Evolutionary conservation across 2,329 filamentous ascomycete genomes (phyloP).

Genomic region (Tolypocladium ovalisporum): DNA sequence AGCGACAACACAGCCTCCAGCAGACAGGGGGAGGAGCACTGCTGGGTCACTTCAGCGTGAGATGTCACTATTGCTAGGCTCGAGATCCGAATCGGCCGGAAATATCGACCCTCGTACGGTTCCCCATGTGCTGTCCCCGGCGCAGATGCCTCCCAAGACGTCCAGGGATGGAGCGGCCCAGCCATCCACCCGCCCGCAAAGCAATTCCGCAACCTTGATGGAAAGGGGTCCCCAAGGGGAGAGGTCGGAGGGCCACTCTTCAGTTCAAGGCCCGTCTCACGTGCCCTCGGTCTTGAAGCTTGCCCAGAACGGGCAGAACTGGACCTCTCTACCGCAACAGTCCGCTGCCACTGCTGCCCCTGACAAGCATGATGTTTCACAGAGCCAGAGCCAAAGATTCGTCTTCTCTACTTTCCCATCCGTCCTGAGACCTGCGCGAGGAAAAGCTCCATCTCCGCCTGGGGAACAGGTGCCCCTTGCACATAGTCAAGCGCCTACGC

Average conservation of each 20-base stretch:
- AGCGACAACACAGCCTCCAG: background rate
- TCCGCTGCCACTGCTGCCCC: background rate
- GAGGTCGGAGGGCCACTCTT: background rate
- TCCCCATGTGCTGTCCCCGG: constrained; percentile 12
- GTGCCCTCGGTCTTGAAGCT: constrained; percentile 5
- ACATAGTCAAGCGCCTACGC: background rate
- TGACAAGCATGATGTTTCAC: background rate
- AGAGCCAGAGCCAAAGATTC: background rate
- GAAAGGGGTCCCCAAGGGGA: background rate
- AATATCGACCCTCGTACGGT: constrained; percentile 9
- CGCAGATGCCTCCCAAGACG: constrained; percentile 10
- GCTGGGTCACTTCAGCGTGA: constrained; percentile 14
- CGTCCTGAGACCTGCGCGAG: constrained; percentile 8
- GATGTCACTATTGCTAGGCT: constrained; percentile 11
- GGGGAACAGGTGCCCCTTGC: background rate
- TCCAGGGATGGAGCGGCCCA: constrained; percentile 4
- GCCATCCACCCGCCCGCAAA: constrained; percentile 1
- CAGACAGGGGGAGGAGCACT: constrained; percentile 4
- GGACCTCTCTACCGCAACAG: background rate
- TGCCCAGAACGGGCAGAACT: background rate
- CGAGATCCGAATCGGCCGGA: constrained; percentile 7
- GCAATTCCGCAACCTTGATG: background rate
- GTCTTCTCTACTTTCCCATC: constrained; percentile 7
- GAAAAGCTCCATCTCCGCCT: background rate
- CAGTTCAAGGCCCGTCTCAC: background rate